These are phyloP conservation scores for Begonia peltatifolia DNA, from an alignment of 306 rosid genomes.

Conservation along the genomic window DNA sequence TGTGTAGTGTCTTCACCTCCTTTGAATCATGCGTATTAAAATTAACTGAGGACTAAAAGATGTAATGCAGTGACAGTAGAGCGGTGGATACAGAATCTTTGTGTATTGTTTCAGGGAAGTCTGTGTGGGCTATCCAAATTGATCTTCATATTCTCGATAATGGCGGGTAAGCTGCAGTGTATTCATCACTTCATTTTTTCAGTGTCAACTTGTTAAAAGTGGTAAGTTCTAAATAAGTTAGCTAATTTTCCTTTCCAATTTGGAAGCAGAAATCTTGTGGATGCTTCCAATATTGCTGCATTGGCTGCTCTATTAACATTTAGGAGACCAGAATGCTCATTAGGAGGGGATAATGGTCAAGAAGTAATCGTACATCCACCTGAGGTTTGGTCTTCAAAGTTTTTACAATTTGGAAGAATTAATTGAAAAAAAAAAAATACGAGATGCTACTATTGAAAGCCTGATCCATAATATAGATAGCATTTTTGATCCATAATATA, in stretches of 20 bases:
- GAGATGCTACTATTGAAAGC: too few species aligned
- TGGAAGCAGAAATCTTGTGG: conserved; percentile 60
- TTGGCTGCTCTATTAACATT: conserved; percentile 68
- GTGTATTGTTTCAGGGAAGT: conserved; percentile 58
- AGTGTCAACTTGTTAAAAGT: neutral
- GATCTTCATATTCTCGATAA: conserved; percentile 83
- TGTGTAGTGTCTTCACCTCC: too few species aligned
- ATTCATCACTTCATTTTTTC: neutral
- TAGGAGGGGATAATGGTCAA: conserved; percentile 75
- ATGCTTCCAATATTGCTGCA: conserved; percentile 85
- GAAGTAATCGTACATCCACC: conserved; percentile 79
- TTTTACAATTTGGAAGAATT: too few species aligned
- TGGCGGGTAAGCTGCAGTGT: conserved; percentile 44
- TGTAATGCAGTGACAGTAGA: conserved; percentile 59
- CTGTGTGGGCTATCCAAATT: conserved; percentile 73
- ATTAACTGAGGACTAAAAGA: conserved; percentile 8
- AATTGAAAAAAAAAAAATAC: too few species aligned
- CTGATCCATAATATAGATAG: too few species aligned
- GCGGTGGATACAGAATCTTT: conserved; percentile 79
- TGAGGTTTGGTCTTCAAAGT: conserved; percentile 34
- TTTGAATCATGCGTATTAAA: neutral
- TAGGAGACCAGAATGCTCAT: conserved; percentile 75
- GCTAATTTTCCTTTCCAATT: neutral
- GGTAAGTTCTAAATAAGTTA: too few species aligned
- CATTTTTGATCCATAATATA: too few species aligned